A percentile compares a stretch with the other conserved stretches of the same genome.
phyloP scores from a whole-genome alignment of 495 filamentous ascomycete genomes.

The Hypomontagnella monticulosa region DNA sequence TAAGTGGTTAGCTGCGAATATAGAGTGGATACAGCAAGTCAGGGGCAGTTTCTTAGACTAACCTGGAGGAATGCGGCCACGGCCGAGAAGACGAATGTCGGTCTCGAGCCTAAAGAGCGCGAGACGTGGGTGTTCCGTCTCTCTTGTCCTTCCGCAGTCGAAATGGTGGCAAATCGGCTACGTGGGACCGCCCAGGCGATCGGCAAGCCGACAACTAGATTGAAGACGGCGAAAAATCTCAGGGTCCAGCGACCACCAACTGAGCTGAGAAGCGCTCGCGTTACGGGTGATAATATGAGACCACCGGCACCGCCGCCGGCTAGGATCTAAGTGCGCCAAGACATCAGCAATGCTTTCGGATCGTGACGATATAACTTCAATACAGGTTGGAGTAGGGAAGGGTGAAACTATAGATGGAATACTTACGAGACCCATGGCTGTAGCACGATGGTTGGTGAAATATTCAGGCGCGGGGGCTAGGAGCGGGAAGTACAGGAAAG shows the following conservation, averaged over 20 bases:
- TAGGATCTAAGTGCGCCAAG: constrained; percentile 42
- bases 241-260: constrained; percentile 66
- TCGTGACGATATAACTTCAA: background rate
- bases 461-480: constrained; percentile 59
- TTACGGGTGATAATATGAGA: constrained; percentile 56
- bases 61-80: constrained; percentile 57
- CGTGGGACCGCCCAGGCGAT: constrained; percentile 57
- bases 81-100: constrained; percentile 55
- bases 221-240: constrained; percentile 58
- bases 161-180: constrained; percentile 46
- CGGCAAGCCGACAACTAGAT: constrained; percentile 56
- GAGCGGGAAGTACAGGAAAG: constrained; percentile 60
- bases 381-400: constrained; percentile 4
- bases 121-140: constrained; percentile 54
- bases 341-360: background rate
- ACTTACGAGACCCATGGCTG: constrained; percentile 59
- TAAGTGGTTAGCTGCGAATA: background rate
- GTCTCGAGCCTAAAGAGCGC: constrained; percentile 49
- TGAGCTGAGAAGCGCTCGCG: constrained; percentile 58
- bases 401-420: constrained; percentile 29
- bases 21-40: background rate
- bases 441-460: constrained; percentile 58
- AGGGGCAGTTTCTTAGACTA: constrained; percentile 2
- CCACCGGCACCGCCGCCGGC: constrained; percentile 57
- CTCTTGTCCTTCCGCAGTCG: constrained; percentile 22